These are phyloP conservation scores for Microthlaspi erraticum DNA, from an alignment of 345 rosid species.

Conservation along the genomic window DNA sequence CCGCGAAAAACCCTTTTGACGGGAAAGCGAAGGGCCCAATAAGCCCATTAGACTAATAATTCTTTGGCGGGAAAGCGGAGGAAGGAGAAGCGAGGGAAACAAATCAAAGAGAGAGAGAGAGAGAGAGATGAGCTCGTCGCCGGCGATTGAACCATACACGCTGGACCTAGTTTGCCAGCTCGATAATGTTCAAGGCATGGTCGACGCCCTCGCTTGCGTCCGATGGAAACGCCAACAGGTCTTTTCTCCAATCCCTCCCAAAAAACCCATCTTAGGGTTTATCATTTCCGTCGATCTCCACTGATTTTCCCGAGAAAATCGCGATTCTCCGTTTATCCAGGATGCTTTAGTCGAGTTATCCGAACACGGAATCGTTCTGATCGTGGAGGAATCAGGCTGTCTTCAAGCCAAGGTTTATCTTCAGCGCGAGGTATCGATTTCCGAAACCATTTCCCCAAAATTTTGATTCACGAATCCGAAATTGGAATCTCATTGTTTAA, in stretches of 20 bases:
- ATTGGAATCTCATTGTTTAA: background rate
- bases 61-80: constrained; percentile 34
- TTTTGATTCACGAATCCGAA: background rate
- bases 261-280: background rate
- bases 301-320: background rate
- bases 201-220: constrained; percentile 87
- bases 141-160: constrained; percentile 60
- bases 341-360: constrained; percentile 86
- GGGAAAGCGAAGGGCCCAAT: constrained; percentile 35
- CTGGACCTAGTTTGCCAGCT: constrained; percentile 79
- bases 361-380: constrained; percentile 83
- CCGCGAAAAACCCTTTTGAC: background rate
- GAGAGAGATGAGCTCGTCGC: constrained; percentile 66
- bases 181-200: constrained; percentile 88
- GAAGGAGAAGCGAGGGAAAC: constrained; percentile 39
- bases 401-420: constrained; percentile 96
- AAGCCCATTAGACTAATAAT: constrained; percentile 5
- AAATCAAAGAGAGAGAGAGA: no score
- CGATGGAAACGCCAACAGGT: constrained; percentile 98
- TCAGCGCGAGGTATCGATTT: constrained; percentile 71
- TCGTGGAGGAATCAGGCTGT: constrained; percentile 87
- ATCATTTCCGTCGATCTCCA: background rate
- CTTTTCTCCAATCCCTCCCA: background rate
- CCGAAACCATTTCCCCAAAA: background rate
- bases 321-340: constrained; percentile 38